phyloP scores from a whole-genome alignment of 139 green algal genomes.

The Picochlorum sp. region DNA sequence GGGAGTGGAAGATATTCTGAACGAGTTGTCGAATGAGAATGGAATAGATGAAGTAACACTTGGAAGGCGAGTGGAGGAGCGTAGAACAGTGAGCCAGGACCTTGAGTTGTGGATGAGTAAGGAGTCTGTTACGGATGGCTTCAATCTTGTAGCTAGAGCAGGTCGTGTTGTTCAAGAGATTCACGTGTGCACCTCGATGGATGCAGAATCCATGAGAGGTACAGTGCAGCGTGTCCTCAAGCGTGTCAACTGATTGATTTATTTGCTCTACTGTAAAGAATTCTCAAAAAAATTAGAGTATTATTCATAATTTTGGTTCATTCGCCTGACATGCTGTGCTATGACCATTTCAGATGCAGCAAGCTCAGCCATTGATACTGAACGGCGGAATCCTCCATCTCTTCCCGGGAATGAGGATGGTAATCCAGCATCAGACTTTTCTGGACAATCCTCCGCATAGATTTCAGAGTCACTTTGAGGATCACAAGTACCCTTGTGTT shows the following conservation, averaged over 20 bases:
- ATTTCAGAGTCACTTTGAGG: too few relatives aligned
- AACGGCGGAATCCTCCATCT: conserved; percentile 2
- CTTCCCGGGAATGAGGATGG: not conserved
- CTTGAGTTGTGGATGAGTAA: conserved; percentile 50
- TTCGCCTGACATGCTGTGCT: conserved; percentile 7
- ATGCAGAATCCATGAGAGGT: conserved; percentile 22
- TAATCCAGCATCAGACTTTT: not conserved
- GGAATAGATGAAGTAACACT: conserved; percentile 33
- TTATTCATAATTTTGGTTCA: not conserved
- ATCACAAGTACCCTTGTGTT: not conserved
- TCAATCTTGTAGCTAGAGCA: conserved; percentile 39
- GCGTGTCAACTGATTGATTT: conserved; percentile 11
- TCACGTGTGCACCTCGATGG: conserved; percentile 30
- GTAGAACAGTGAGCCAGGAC: conserved; percentile 42
- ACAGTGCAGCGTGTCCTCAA: conserved; percentile 38
- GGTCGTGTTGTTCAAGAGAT: conserved; percentile 46
- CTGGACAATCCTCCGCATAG: too few relatives aligned
- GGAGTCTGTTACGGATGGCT: conserved; percentile 32
- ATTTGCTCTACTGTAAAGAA: conserved; percentile 7
- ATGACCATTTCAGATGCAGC: conserved; percentile 22
- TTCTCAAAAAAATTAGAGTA: not conserved
- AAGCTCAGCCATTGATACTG: conserved; percentile 23
- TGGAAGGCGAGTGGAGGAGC: conserved; percentile 34
- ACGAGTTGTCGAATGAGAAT: conserved; percentile 24
- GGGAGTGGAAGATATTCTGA: conserved; percentile 34